Evolutionary conservation across 345 rosid species (phyloP).

Genomic region (Excoecaria cochinchinensis): DNA sequence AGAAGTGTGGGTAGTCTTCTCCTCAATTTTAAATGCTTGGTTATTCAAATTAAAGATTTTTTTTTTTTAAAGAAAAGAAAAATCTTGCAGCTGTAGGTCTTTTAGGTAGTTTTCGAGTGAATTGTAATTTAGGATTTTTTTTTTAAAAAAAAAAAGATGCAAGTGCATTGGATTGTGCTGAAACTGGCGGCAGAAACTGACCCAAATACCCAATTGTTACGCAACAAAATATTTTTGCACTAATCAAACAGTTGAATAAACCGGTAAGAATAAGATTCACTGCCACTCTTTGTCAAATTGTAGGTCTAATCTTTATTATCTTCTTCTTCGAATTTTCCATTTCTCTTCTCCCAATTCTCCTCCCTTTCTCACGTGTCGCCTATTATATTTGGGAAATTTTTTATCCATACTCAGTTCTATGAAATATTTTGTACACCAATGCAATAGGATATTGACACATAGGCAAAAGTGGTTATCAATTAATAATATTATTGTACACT

Average conservation of each 20-base stretch:
- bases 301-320: constrained; percentile 31
- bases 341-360: not conserved
- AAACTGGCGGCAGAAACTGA: constrained; percentile 36
- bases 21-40: no score
- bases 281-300: constrained; percentile 32
- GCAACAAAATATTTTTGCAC: constrained; percentile 25
- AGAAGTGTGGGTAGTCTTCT: no score
- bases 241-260: constrained; percentile 24
- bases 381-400: not conserved
- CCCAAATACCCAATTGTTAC: constrained; percentile 21
- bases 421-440: no score
- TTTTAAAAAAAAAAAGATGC: constrained; percentile 1
- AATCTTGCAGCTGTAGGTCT: no score
- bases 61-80: no score
- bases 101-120: not conserved
- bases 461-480: no score
- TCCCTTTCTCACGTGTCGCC: not conserved
- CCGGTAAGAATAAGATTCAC: constrained; percentile 54
- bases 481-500: no score
- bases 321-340: not conserved
- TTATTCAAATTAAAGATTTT: no score
- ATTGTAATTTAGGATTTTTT: constrained; percentile 5
- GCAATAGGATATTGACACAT: no score
- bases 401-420: not conserved
- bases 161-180: not conserved